Evolutionary conservation across 371 early-diverging fungal genomes (phyloP).

Genomic region (Saksenaea vasiformis): DNA sequence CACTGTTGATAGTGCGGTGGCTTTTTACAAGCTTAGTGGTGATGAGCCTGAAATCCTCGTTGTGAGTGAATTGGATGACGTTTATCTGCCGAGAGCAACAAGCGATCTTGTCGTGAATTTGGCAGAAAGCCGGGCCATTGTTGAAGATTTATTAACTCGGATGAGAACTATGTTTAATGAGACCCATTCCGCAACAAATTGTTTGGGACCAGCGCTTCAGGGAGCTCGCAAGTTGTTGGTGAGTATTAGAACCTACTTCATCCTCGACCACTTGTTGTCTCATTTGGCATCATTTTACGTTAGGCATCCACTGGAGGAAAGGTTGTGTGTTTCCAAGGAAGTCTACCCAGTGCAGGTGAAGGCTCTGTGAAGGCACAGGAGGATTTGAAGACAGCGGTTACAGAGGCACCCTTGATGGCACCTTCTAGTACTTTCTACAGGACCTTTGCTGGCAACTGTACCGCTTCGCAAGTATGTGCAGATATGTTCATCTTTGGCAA

Average conservation of each 20-base stretch:
- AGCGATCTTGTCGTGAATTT: slow-evolving; percentile 80
- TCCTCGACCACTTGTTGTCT: background rate
- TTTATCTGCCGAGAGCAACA: slow-evolving; percentile 71
- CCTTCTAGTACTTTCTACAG: slow-evolving; percentile 79
- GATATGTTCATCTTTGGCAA: slow-evolving; percentile 87
- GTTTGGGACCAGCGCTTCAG: slow-evolving; percentile 75
- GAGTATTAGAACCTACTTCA: slow-evolving; percentile 15
- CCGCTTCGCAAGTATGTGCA: slow-evolving; percentile 76
- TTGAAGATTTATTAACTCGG: slow-evolving; percentile 63
- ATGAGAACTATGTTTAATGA: slow-evolving; percentile 66
- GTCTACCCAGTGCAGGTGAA: slow-evolving; percentile 68
- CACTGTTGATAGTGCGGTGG: slow-evolving; percentile 74
- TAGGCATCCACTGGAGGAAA: slow-evolving; percentile 82
- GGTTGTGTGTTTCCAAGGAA: slow-evolving; percentile 70
- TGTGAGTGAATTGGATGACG: slow-evolving; percentile 75
- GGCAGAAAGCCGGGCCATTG: slow-evolving; percentile 57
- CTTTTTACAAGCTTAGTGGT: slow-evolving; percentile 74
- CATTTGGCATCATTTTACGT: background rate
- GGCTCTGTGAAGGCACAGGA: slow-evolving; percentile 65
- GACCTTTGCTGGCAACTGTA: slow-evolving; percentile 76
- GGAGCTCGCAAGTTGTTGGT: slow-evolving; percentile 77
- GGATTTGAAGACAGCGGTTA: slow-evolving; percentile 59
- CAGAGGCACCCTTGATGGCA: slow-evolving; percentile 54
- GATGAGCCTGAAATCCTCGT: slow-evolving; percentile 83
- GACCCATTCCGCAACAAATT: slow-evolving; percentile 56